phyloP scores from a whole-genome alignment of 1,139 yeast species.

The Entelexis sorbosivorans region DNA sequence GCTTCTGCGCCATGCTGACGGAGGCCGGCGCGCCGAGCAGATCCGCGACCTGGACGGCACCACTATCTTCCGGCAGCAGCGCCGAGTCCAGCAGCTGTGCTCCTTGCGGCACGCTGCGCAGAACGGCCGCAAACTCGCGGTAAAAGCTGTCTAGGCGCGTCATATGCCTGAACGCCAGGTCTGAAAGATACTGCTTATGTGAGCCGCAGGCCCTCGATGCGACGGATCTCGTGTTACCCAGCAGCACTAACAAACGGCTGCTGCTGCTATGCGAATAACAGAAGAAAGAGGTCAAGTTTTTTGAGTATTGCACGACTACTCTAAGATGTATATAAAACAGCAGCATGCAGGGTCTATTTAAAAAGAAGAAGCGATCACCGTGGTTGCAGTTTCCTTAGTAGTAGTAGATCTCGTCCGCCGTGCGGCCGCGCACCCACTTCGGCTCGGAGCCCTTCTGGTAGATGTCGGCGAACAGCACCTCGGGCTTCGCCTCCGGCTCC shows the following conservation, averaged over 20 bases:
- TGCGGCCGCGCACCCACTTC: slow-evolving; percentile 91
- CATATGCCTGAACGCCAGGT: slow-evolving; percentile 2
- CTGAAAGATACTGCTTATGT: slow-evolving; percentile 2
- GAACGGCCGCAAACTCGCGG: slow-evolving; percentile 19
- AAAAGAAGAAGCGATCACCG: background rate
- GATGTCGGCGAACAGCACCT: slow-evolving; percentile 89
- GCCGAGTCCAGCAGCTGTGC: slow-evolving; percentile 11
- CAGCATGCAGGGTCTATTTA: slow-evolving; percentile 2
- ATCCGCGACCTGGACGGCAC: slow-evolving; percentile 15
- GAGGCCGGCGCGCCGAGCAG: slow-evolving; percentile 12
- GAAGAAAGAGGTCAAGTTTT: background rate
- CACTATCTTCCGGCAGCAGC: slow-evolving; percentile 18
- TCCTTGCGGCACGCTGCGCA: slow-evolving; percentile 18
- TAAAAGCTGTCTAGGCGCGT: slow-evolving; percentile 16
- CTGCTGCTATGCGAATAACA: no score
- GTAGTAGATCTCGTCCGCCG: slow-evolving; percentile 21
- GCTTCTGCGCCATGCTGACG: slow-evolving; percentile 17
- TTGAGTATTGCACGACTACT: background rate
- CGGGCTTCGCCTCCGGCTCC: slow-evolving; percentile 92
- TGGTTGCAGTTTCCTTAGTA: slow-evolving; percentile 4
- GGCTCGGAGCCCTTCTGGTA: slow-evolving; percentile 91
- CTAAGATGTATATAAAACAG: background rate
- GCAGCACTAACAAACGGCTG: no score
- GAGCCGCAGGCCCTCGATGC: background rate
- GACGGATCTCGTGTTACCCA: no score